Conservation (phyloP, 371 early-diverging fungal genomes). For the Cokeromyces recurvatus region DNA sequence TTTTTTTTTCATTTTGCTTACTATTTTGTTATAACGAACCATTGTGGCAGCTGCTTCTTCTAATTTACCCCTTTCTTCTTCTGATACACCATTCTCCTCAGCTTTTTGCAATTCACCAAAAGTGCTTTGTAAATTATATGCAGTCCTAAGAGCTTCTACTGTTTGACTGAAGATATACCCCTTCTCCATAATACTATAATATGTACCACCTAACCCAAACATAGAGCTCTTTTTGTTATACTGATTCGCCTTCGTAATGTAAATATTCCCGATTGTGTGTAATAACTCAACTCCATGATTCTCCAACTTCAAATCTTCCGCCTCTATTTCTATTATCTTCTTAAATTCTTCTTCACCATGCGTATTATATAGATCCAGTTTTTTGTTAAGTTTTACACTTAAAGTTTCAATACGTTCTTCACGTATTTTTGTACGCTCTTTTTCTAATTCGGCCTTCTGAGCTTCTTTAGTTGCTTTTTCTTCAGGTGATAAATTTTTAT, state of each 20-base stretch:
- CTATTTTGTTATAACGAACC: conserved; percentile 23
- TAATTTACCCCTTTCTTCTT: conserved; percentile 53
- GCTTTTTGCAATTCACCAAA: conserved; percentile 84
- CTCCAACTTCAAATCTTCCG: conserved; percentile 83
- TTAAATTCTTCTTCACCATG: conserved; percentile 47
- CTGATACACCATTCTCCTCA: conserved; percentile 74
- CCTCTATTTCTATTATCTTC: conserved; percentile 68
- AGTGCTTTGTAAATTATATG: conserved; percentile 84
- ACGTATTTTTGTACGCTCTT: conserved; percentile 54
- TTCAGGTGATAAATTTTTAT: conserved; percentile 35
- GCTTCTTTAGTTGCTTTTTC: conserved; percentile 62
- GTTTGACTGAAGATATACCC: conserved; percentile 87
- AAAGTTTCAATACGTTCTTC: conserved; percentile 71
- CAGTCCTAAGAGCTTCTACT: conserved; percentile 83
- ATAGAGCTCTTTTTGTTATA: conserved; percentile 67
- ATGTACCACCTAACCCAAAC: conserved; percentile 70
- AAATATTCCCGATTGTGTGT: conserved; percentile 89
- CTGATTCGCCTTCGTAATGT: conserved; percentile 81
- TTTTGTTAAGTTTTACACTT: conserved; percentile 63
- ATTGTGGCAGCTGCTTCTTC: conserved; percentile 71
- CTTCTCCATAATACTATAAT: conserved; percentile 66
- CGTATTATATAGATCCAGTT: conserved; percentile 69
- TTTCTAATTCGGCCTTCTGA: conserved; percentile 27
- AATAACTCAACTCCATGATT: conserved; percentile 90
- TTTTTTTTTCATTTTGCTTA: not conserved